phyloP scores from a whole-genome alignment of 352 stramenopile species.

The Phytopythium chamaehyphon region DNA sequence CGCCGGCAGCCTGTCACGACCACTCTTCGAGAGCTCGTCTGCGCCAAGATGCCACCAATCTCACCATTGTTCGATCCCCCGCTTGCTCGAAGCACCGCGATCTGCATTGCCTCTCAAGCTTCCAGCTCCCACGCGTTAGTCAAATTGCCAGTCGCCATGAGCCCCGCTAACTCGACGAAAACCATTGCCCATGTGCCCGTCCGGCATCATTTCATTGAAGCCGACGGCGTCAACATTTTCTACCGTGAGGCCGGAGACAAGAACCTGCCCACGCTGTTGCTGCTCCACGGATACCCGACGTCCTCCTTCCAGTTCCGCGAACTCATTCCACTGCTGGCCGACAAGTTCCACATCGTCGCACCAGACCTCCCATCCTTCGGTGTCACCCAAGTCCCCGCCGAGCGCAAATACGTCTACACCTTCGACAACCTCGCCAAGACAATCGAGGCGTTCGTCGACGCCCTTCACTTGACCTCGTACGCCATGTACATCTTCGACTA shows the following conservation, averaged over 20 bases:
- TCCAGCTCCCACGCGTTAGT: too few relatives aligned
- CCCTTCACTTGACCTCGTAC: background rate
- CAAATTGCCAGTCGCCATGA: background rate
- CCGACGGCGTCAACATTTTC: constrained; percentile 2
- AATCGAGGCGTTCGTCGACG: constrained; percentile 1
- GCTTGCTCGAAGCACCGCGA: too few relatives aligned
- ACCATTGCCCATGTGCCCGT: constrained; percentile 1
- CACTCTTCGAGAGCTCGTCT: too few relatives aligned
- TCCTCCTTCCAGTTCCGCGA: constrained; percentile 5
- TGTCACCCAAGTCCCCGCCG: constrained; percentile 1
- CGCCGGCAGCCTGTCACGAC: too few relatives aligned
- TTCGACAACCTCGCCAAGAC: constrained; percentile 5
- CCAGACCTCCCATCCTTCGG: constrained; percentile 2
- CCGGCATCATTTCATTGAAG: background rate
- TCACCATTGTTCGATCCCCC: too few relatives aligned
- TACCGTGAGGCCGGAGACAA: constrained; percentile 4
- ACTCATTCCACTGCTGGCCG: constrained; percentile 1
- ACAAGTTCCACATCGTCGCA: constrained; percentile 4
- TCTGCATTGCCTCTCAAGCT: too few relatives aligned
- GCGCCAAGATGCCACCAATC: too few relatives aligned
- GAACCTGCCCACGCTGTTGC: constrained; percentile 1
- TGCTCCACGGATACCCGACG: constrained; percentile 3
- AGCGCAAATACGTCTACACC: constrained; percentile 3
- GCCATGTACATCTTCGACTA: constrained; percentile 6
- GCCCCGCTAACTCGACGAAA: background rate